Conservation (phyloP, 768 basidiomycete species). For the Arthromyces matolae region DNA sequence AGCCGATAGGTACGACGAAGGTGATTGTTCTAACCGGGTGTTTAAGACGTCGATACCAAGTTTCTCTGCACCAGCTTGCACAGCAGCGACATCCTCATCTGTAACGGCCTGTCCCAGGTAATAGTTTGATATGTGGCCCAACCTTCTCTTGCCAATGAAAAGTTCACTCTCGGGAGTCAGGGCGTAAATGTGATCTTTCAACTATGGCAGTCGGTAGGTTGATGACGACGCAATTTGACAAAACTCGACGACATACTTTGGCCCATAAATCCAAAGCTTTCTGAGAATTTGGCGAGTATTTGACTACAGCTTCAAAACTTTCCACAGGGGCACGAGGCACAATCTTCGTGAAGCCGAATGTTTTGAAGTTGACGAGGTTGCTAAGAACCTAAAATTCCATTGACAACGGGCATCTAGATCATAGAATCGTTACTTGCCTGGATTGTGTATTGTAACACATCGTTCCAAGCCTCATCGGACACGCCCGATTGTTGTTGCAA, state of each 20-base stretch:
- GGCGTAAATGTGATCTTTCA: slow-evolving; percentile 74
- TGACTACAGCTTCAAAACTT: slow-evolving; percentile 62
- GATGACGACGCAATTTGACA: not conserved
- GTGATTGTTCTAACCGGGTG: slow-evolving; percentile 73
- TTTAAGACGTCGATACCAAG: slow-evolving; percentile 75
- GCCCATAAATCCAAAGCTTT: slow-evolving; percentile 61
- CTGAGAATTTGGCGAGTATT: slow-evolving; percentile 53
- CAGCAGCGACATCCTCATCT: slow-evolving; percentile 74
- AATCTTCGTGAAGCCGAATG: slow-evolving; percentile 85
- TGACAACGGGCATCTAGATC: not conserved
- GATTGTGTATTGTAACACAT: slow-evolving; percentile 64
- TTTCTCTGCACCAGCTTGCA: slow-evolving; percentile 74
- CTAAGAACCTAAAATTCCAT: slow-evolving; percentile 41
- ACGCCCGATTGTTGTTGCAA: slow-evolving; percentile 56
- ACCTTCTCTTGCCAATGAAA: slow-evolving; percentile 74
- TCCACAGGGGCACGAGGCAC: slow-evolving; percentile 61
- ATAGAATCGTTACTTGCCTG: slow-evolving; percentile 47
- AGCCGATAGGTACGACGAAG: too few species aligned
- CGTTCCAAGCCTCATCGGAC: slow-evolving; percentile 59
- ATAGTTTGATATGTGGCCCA: slow-evolving; percentile 82
- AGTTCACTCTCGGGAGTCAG: slow-evolving; percentile 59
- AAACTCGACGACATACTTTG: slow-evolving; percentile 32
- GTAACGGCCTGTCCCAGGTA: slow-evolving; percentile 71
- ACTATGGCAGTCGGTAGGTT: slow-evolving; percentile 31
- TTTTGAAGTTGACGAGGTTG: slow-evolving; percentile 73